A percentile compares a stretch with the other conserved stretches of the same genome.
phyloP scores from a whole-genome alignment of 805 yeast genomes.

The Hanseniaspora clermontiae region DNA sequence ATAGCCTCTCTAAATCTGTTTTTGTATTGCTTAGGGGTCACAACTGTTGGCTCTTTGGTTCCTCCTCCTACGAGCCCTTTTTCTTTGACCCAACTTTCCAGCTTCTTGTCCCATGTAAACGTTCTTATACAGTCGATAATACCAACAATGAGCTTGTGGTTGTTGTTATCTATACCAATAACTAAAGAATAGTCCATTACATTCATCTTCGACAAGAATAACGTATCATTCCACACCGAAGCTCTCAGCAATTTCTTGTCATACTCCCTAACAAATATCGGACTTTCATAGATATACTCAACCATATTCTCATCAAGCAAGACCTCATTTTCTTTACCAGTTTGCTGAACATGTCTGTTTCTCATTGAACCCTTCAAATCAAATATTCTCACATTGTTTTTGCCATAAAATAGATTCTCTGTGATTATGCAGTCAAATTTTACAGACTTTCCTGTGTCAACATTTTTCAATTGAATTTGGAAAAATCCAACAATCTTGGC shows the following conservation, averaged over 20 bases:
- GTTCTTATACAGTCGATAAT: slow-evolving; percentile 89
- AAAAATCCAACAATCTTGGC: slow-evolving; percentile 94
- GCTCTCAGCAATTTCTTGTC: slow-evolving; percentile 77
- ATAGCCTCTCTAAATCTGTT: slow-evolving; percentile 92
- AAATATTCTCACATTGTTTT: slow-evolving; percentile 71
- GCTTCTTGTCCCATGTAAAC: slow-evolving; percentile 96
- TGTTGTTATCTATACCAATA: slow-evolving; percentile 69
- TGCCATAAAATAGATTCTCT: slow-evolving; percentile 87
- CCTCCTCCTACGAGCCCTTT: slow-evolving; percentile 78
- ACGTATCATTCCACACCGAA: slow-evolving; percentile 87
- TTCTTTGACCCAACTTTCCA: slow-evolving; percentile 98
- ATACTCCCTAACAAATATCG: slow-evolving; percentile 84
- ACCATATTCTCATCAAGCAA: slow-evolving; percentile 94
- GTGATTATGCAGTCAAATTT: slow-evolving; percentile 85
- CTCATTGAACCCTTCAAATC: slow-evolving; percentile 97
- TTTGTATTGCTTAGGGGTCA: slow-evolving; percentile 91
- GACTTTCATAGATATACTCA: slow-evolving; percentile 91
- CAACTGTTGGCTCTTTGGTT: slow-evolving; percentile 89
- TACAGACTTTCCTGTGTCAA: slow-evolving; percentile 59
- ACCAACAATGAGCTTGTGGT: slow-evolving; percentile 71
- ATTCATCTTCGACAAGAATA: slow-evolving; percentile 89
- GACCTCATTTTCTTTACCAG: slow-evolving; percentile 91
- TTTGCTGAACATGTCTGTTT: slow-evolving; percentile 89
- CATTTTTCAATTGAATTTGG: slow-evolving; percentile 78
- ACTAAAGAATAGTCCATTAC: slow-evolving; percentile 97